Evolutionary conservation across 1,139 yeast genomes (phyloP).

Genomic region (Saccharomycopsis hybrid): DNA sequence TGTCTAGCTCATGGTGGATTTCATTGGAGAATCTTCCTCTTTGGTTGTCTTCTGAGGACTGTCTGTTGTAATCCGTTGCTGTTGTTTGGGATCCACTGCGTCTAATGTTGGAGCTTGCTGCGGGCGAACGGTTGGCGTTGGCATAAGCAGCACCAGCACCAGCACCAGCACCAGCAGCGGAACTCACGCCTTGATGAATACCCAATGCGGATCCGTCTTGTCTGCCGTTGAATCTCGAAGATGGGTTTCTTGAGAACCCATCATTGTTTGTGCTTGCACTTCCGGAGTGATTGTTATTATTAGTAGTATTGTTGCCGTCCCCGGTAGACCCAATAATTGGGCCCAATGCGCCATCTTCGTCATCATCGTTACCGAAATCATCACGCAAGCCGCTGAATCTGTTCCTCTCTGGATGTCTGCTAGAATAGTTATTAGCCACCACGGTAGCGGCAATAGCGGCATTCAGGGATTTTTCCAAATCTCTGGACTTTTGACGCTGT

Average conservation of each 20-base stretch:
- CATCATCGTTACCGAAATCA: constrained; percentile 1
- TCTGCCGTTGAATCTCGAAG: constrained; percentile 15
- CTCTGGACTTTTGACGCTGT: constrained; percentile 26
- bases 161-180: background rate
- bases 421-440: constrained; percentile 21
- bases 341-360: constrained; percentile 11
- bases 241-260: constrained; percentile 18
- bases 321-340: constrained; percentile 21
- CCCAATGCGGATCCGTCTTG: background rate
- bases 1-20: background rate
- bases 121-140: too few species aligned
- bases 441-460: constrained; percentile 22
- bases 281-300: background rate
- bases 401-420: constrained; percentile 16
- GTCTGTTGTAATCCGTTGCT: background rate
- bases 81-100: too few species aligned
- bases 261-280: constrained; percentile 4
- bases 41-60: background rate
- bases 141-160: background rate
- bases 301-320: constrained; percentile 13
- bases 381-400: constrained; percentile 11
- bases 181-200: background rate
- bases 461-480: constrained; percentile 25
- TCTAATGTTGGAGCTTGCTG: too few species aligned
- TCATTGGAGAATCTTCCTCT: background rate